These are phyloP conservation scores for Melampsora larici-populina DNA, from an alignment of 1,284 basidiomycete genomes.

Conservation along the genomic window DNA sequence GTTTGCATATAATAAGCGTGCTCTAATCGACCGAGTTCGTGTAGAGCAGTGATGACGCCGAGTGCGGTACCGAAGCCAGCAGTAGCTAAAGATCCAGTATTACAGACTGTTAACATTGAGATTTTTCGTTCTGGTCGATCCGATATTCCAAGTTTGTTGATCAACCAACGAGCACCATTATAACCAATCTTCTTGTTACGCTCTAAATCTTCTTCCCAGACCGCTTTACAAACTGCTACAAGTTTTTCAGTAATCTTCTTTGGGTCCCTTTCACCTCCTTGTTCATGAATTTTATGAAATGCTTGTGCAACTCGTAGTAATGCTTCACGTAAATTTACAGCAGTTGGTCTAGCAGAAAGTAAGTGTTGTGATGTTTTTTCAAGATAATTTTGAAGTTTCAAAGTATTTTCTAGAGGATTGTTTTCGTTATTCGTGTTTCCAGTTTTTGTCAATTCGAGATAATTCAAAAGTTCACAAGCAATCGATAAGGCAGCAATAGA, in stretches of 20 bases:
- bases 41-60: constrained; percentile 83
- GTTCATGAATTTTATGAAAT: constrained; percentile 4
- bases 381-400: not conserved
- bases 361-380: constrained; percentile 54
- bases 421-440: not conserved
- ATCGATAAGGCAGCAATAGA: constrained; percentile 79
- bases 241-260: constrained; percentile 52
- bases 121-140: constrained; percentile 58
- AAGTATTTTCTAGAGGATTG: not conserved
- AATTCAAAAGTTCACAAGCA: constrained; percentile 59
- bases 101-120: constrained; percentile 88
- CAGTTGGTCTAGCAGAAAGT: constrained; percentile 81
- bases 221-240: constrained; percentile 60
- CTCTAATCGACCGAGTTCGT: constrained; percentile 70
- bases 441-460: constrained; percentile 31
- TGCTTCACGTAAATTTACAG: constrained; percentile 83
- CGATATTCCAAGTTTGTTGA: constrained; percentile 59
- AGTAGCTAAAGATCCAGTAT: constrained; percentile 86
- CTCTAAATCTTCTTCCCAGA: constrained; percentile 78
- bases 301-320: constrained; percentile 63
- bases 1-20: constrained; percentile 86
- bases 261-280: constrained; percentile 39
- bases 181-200: constrained; percentile 76
- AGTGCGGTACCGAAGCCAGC: constrained; percentile 90
- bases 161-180: constrained; percentile 77